Evolutionary conservation across 257 asterid genomes (phyloP).

Genomic region (Solanum ahanhuiri): DNA sequence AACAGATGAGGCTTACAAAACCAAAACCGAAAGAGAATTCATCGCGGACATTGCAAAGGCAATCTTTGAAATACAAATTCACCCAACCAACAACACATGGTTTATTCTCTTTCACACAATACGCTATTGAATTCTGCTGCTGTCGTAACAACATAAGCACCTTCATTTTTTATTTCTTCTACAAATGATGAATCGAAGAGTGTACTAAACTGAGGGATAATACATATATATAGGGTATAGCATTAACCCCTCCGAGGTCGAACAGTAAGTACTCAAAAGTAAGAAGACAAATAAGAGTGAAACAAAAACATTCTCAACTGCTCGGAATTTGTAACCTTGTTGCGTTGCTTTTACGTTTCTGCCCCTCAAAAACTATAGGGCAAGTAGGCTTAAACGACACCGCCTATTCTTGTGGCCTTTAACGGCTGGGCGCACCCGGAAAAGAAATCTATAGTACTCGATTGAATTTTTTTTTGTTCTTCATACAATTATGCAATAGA

Average conservation of each 20-base stretch:
- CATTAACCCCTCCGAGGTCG: background rate
- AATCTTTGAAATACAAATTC: slow-evolving; percentile 56
- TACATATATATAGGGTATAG: background rate
- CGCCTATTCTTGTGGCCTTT: background rate
- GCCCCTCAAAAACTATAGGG: background rate
- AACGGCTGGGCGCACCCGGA: background rate
- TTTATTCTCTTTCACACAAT: slow-evolving; percentile 43
- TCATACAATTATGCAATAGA: background rate
- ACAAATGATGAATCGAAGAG: background rate
- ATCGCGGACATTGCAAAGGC: slow-evolving; percentile 57
- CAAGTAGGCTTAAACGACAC: background rate
- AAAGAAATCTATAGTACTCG: background rate
- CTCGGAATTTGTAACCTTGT: background rate
- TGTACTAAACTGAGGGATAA: background rate
- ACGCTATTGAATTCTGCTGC: slow-evolving; percentile 19
- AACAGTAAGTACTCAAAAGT: background rate
- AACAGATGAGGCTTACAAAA: slow-evolving; percentile 47
- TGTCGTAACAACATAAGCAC: background rate
- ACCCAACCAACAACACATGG: slow-evolving; percentile 61
- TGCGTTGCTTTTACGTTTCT: background rate
- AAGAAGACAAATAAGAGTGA: background rate
- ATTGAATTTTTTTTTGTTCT: background rate
- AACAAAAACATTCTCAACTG: background rate
- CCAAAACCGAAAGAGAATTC: slow-evolving; percentile 74
- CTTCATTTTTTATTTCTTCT: slow-evolving; percentile 19